A percentile compares a stretch with the other conserved stretches of the same genome.
Evolutionary conservation across 768 basidiomycete species (phyloP).

Genomic region (Auriscalpium orientale): DNA sequence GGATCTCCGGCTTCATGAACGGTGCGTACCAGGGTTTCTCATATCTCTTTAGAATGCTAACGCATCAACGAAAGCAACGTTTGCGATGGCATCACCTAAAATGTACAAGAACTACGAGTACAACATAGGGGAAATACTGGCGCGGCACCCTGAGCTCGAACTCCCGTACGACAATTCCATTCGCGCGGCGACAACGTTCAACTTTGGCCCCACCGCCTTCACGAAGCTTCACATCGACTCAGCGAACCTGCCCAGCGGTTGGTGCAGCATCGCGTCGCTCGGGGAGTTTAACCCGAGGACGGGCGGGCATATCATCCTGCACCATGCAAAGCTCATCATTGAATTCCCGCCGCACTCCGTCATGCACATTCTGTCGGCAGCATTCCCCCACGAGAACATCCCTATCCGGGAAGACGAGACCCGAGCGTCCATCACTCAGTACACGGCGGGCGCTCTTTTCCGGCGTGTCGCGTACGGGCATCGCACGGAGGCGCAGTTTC

Average conservation of each 20-base stretch:
- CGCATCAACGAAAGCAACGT: neutral
- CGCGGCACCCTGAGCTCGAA: neutral
- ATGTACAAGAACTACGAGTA: neutral
- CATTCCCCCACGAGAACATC: neutral
- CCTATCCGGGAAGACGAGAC: neutral
- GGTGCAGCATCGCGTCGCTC: neutral
- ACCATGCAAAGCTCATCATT: neutral
- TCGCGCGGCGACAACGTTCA: neutral
- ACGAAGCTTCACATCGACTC: neutral
- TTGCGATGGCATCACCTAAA: neutral
- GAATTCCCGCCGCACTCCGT: neutral
- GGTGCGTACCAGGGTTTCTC: neutral
- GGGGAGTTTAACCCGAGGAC: neutral
- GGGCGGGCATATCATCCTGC: neutral
- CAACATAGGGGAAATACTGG: neutral
- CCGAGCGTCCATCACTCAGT: neutral
- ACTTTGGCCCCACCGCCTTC: neutral
- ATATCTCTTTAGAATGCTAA: neutral
- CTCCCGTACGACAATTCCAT: neutral
- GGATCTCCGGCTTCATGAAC: neutral
- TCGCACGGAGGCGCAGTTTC: neutral
- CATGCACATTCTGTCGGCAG: neutral
- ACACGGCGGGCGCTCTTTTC: neutral
- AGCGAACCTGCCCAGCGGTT: neutral
- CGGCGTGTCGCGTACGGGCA: neutral